Evolutionary conservation across 495 filamentous ascomycete species (phyloP).

Genomic region (Neurospora sublineolata): DNA sequence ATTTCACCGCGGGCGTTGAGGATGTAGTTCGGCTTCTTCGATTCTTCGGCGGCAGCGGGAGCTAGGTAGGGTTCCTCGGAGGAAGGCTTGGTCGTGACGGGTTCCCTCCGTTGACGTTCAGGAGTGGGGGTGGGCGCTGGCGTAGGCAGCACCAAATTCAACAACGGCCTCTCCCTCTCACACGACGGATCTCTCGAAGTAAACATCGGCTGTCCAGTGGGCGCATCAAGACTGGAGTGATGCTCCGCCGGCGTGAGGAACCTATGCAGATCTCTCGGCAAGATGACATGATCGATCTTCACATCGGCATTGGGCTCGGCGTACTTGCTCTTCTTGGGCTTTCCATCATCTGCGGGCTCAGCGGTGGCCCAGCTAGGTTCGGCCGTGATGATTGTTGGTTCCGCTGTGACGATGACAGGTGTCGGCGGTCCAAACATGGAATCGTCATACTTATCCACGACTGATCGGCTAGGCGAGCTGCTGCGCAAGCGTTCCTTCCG

Average conservation of each 20-base stretch:
- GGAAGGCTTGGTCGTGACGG: not conserved
- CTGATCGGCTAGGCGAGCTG: conserved; percentile 31
- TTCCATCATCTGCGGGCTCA: not conserved
- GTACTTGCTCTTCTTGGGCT: conserved; percentile 33
- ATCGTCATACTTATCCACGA: conserved; percentile 37
- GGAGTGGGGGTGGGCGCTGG: conserved; percentile 33
- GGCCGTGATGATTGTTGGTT: not conserved
- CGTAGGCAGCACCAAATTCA: conserved; percentile 43
- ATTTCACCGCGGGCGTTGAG: conserved; percentile 9
- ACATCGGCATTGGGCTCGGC: conserved; percentile 47
- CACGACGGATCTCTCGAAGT: conserved; percentile 34
- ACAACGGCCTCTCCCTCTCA: conserved; percentile 38
- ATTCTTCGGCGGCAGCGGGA: not conserved
- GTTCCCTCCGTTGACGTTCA: conserved; percentile 20
- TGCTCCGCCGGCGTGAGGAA: conserved; percentile 12
- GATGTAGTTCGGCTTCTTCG: not conserved
- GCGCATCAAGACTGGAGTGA: not conserved
- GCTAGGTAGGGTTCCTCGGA: not conserved
- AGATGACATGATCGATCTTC: conserved; percentile 36
- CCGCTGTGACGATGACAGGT: conserved; percentile 8
- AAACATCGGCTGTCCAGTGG: conserved; percentile 19
- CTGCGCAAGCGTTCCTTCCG: conserved; percentile 31
- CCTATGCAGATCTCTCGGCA: conserved; percentile 22
- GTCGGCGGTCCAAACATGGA: conserved; percentile 27
- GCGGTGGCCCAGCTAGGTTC: not conserved